Evolutionary conservation across 345 rosid genomes (phyloP).

Genomic region (Eucalyptus polyanthemos): DNA sequence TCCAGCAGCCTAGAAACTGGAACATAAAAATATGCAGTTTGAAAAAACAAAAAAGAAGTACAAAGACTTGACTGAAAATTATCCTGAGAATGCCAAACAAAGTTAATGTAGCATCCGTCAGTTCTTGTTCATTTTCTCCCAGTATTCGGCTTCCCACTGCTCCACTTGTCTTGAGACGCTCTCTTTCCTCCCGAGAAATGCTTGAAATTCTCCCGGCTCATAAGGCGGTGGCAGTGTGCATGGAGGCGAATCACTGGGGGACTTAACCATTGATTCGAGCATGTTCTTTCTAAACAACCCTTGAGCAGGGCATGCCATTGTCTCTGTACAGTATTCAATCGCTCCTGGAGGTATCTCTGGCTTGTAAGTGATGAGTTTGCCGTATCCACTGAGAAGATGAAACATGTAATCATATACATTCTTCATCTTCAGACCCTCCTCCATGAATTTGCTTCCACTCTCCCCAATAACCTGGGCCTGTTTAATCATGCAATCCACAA

Average conservation of each 20-base stretch:
- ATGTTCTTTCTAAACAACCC: conserved; percentile 14
- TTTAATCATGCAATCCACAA: not conserved
- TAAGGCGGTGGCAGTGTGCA: conserved; percentile 33
- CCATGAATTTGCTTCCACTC: conserved; percentile 13
- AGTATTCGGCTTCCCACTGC: conserved; percentile 13
- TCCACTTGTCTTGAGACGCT: conserved; percentile 14
- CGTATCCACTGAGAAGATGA: conserved; percentile 21
- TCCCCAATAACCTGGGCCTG: conserved; percentile 28
- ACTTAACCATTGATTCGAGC: conserved; percentile 24
- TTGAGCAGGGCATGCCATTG: conserved; percentile 19
- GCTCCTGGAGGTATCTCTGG: conserved; percentile 23
- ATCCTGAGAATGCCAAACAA: not conserved
- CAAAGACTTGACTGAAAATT: not conserved
- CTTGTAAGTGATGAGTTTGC: conserved; percentile 25
- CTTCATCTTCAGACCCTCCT: conserved; percentile 20
- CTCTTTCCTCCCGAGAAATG: conserved; percentile 9
- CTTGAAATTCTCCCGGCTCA: conserved; percentile 1
- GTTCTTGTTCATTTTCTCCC: conserved; percentile 1
- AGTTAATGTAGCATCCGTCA: not conserved
- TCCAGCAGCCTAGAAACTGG: not conserved
- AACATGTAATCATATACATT: conserved; percentile 43
- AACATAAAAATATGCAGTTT: not conserved
- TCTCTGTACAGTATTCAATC: conserved; percentile 29
- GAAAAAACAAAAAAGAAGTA: not conserved
- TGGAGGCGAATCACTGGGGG: conserved; percentile 11